Evolutionary conservation across 495 filamentous ascomycete genomes (phyloP), one percentile per base, ranked within the genome.

Genomic region (Extremus antarcticus): DNA sequence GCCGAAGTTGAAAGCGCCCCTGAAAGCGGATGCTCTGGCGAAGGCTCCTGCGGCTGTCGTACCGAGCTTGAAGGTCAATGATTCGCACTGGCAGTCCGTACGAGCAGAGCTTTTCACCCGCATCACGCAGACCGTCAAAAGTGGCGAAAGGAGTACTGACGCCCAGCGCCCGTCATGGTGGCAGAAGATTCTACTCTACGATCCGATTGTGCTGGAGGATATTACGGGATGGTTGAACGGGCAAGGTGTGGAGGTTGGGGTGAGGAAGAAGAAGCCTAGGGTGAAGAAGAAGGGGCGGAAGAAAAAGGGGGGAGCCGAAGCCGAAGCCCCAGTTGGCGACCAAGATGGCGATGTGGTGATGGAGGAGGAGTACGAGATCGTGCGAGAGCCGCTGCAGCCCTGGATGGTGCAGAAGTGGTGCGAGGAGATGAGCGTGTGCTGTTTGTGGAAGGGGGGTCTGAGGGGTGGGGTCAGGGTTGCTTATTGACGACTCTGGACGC

Each of bases 121-220:
- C 56, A 88, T 95, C 52, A 87, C 84, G 1, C 71, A 73, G 39
- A 82, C 84, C 7, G 74, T 95, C 40, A 78, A 64, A 7, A 68
- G 65, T 8, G 71, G 69, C 57, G 75, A 72, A 25, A 77, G 62
- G 54, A 78, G 73, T 16, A 76, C 65, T 41, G 71, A 77, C 63
- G 73, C 69, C 3, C 53, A 55, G 23, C 67, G 71, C 29, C 81
- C 79, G 11, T 87, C 76, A 7, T 96, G 87, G 84, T 74, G 94
- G 51, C 85, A 95, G 72, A 91, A 89, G 67, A 95, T 98, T 46
- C 74, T 97, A 17, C 82, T 95, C 70, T 97, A 91, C 65, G 91
- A 97, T 58, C 89, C 94, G 0, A 85, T 98, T 39, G 74, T 92
- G 0, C 65, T 96, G 0, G 92, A 97, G 67, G 92, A 96, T 53